Evolutionary conservation across 2,329 filamentous ascomycete genomes (phyloP).

Genomic region (Trichoderma atroviride): DNA sequence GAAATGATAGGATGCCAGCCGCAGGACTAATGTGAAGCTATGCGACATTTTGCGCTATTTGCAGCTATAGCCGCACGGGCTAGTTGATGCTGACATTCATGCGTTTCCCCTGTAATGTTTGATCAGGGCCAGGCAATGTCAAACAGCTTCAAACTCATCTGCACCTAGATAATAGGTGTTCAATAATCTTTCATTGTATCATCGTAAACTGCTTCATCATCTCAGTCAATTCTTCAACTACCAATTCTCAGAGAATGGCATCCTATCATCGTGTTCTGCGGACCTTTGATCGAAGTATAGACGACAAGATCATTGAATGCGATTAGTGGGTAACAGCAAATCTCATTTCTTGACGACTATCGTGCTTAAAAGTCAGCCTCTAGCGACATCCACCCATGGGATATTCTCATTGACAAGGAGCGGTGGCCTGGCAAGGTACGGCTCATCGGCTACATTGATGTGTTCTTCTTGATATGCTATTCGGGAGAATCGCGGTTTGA

Average conservation of each 20-base stretch:
- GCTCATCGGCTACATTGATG: conserved; percentile 27
- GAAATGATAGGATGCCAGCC: neutral
- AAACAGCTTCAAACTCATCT: neutral
- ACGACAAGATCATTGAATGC: conserved; percentile 24
- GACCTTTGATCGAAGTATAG: conserved; percentile 21
- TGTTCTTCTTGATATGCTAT: conserved; percentile 30
- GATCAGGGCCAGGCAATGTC: neutral
- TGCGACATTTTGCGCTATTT: neutral
- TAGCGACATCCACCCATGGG: conserved; percentile 26
- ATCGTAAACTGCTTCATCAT: neutral
- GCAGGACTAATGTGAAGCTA: neutral
- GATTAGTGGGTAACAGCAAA: conserved; percentile 19
- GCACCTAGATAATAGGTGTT: neutral
- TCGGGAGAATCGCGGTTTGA: conserved; percentile 29
- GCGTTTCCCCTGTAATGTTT: neutral
- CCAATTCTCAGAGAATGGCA: neutral
- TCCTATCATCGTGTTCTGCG: conserved; percentile 27
- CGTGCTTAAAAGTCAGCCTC: neutral
- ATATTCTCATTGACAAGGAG: conserved; percentile 22
- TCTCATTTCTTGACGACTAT: neutral
- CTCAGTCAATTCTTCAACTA: neutral
- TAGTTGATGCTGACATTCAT: neutral
- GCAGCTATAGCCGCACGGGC: neutral
- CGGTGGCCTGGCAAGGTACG: conserved; percentile 26
- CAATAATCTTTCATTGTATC: neutral